Evolutionary conservation across 2,329 filamentous ascomycete species (phyloP), one percentile per base, ranked within the genome.

Genomic region (Podosphaera leucotricha): DNA sequence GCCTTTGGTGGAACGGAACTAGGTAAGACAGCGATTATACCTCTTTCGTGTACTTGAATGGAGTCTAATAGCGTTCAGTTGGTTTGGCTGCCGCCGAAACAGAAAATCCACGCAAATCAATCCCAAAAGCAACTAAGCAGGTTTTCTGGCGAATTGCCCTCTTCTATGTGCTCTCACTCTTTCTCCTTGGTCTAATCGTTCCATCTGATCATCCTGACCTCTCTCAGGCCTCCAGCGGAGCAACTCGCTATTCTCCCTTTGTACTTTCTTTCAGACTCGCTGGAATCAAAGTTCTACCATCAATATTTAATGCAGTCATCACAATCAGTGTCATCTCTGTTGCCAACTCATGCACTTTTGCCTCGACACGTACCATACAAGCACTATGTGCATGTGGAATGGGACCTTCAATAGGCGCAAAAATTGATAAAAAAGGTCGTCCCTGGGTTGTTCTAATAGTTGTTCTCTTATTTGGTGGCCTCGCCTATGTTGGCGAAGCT

Each of bases 131-230:
- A 7, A 77, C 90, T 53, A 92, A 92, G 63, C 85, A 92, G 59
- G 84, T 93, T 16, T 93, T 93, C 62, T 94, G 86, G 85, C 77
- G 86, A 55, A 92, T 93, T 56, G 74, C 77, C 8, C 68, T 92
- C 15, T 57, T 94, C 65, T 94, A 93, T 64, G 68, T 94, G 42
- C 74, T 92, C 37, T 80, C 81, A 0, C 69, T 94, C 13, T 75
- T 77, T 16, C 64, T 94, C 4, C 74, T 94, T 47, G 85, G 87
- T 38, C 69, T 93, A 1, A 68, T 93, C 5, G 83, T 94, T 0
- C 79, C 77, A 0, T 85, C 79, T 58, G 64, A 72, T 54, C 72
- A 90, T 49, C 44, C 56, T 0, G 65, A 67, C 3, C 75, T 93
- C 1, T 68, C 68, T 35, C 62, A 58, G 18, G 65, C 67, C 10